Percentiles rank a stretch among this genome's conserved stretches.
Conservation (phyloP, 140 eudicot genomes). For the Artemisia princeps region DNA sequence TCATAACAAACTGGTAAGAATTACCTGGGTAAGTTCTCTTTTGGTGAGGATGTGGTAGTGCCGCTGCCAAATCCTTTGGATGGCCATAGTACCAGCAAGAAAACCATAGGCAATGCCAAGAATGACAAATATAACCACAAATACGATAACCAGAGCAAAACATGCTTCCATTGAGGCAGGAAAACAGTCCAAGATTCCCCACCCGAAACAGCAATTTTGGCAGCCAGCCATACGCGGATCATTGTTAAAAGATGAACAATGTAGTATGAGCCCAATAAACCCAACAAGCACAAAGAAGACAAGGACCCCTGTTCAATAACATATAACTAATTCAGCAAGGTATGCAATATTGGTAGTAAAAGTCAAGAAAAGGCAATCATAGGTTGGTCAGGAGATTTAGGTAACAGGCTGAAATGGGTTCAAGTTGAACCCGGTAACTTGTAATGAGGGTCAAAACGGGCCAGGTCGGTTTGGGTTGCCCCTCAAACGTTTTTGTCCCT, state of each 20-base stretch:
- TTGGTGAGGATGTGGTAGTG: constrained; percentile 89
- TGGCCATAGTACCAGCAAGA: constrained; percentile 78
- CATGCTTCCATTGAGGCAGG: constrained; percentile 80
- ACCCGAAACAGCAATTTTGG: constrained; percentile 78
- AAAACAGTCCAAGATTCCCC: constrained; percentile 76
- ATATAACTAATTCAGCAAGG: constrained; percentile 8
- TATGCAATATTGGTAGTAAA: not conserved
- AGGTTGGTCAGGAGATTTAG: too few species aligned
- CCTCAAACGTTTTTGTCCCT: too few species aligned
- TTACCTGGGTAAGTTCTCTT: constrained; percentile 76
- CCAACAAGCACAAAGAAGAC: constrained; percentile 67
- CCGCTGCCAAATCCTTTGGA: constrained; percentile 84
- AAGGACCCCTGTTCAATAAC: constrained; percentile 55
- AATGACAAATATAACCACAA: constrained; percentile 54
- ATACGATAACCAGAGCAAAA: constrained; percentile 40
- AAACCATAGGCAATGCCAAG: constrained; percentile 84
- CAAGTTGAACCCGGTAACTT: too few species aligned
- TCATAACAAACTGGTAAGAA: not conserved
- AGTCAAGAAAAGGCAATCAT: not conserved
- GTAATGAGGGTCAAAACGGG: too few species aligned
- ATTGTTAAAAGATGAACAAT: constrained; percentile 50
- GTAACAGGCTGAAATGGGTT: too few species aligned
- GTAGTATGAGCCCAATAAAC: constrained; percentile 51
- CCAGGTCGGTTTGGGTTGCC: too few species aligned
- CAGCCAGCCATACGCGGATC: constrained; percentile 74